phyloP scores from a whole-genome alignment of 148 eudicot species.

The Fagopyrum homotropicum region DNA sequence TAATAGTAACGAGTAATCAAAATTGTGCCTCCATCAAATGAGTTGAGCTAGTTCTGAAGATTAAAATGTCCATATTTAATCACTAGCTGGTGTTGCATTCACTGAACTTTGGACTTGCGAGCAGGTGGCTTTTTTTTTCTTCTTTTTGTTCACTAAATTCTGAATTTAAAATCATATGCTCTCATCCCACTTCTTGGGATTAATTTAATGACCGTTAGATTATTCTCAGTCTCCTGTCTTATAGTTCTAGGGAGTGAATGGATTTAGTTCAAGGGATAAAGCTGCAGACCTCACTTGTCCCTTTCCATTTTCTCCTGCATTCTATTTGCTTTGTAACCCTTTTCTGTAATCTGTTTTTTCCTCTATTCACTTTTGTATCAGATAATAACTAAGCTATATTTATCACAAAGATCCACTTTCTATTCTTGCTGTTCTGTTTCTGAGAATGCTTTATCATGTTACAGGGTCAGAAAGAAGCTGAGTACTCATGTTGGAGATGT shows the following conservation, averaged over 20 bases:
- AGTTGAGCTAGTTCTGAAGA: background rate
- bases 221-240: background rate
- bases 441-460: conserved; percentile 13
- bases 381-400: background rate
- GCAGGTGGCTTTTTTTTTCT: background rate
- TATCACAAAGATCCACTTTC: background rate
- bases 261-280: background rate
- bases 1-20: background rate
- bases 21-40: background rate
- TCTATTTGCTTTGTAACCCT: background rate
- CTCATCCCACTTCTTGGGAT: background rate
- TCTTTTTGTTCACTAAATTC: background rate
- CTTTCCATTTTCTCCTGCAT: background rate
- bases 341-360: background rate
- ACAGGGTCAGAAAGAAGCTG: conserved; percentile 71
- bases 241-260: background rate
- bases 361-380: background rate
- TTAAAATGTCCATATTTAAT: background rate
- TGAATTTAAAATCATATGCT: background rate
- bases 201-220: background rate
- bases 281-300: background rate
- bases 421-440: background rate
- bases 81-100: background rate
- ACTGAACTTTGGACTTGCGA: background rate
- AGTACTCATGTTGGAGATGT: conserved; percentile 67